Base-by-base conservation (phyloP, 1,284 basidiomycete species). In the Ceratobasidium sp. region DNA sequence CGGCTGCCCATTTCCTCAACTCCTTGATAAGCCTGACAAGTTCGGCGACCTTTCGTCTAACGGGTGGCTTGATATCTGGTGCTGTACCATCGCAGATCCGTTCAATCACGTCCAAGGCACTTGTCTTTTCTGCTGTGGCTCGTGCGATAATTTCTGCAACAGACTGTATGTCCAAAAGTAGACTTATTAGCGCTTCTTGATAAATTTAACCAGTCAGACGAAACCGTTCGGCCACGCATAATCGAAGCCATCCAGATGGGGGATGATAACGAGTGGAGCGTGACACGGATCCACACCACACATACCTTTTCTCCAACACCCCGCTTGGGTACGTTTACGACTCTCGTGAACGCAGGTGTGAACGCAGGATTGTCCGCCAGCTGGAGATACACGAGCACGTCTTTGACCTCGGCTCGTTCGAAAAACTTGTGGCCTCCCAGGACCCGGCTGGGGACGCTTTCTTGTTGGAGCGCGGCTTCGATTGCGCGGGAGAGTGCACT, bases 381-480 rank as follows among this genome's bases (percentile, higher is more conserved):
- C 78, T 94, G 93, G 0, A 96, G 82, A 80, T 97, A 97, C 0
- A 92, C 91, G n/a, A 97, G 82, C 26, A 96, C 76, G 79, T 96
- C 93, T 82, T 95, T 96, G 78, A 97, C 87, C 86, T 93, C 92
- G 76, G 87, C 80, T 8, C 94, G 89, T 75, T 96, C 92, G 77
- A 96, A 96, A 85, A 96, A 96, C 79, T 91, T 92, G 79, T 92
- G 89, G 0, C 93, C 93, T 16, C 89, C 91, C 9, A 97, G 84
- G 64, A 97, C 86, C 57, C 89, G 83, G 77, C 86, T 89, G 0
- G 94, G 93, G 55, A 97, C 92, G 34, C 88, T 86, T 75, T 89
- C 88, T 73, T 87, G 89, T 78, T 94, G 92, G 23, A 97, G 80
- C 0, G 90, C 89, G 16, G 85, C 86, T 81, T 97, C 95, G 55